phyloP scores from a whole-genome alignment of 345 rosid genomes.

The Populus simonii region DNA sequence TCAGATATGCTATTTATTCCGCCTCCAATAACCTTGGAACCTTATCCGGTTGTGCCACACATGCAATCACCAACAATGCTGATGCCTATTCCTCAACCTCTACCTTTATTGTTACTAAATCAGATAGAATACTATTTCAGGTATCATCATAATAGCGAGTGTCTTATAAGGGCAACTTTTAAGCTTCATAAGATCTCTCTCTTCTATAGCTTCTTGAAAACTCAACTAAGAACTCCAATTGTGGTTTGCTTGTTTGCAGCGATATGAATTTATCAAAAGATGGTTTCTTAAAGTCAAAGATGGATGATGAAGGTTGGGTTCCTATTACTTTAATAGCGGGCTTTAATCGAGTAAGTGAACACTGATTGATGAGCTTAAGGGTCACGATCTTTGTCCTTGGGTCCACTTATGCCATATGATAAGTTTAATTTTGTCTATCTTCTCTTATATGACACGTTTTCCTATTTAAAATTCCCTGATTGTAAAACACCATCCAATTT shows the following conservation, averaged over 20 bases:
- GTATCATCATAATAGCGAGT: constrained; percentile 16
- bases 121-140: constrained; percentile 76
- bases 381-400: not conserved
- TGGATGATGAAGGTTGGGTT: constrained; percentile 58
- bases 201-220: not conserved
- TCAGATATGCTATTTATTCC: constrained; percentile 41
- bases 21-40: constrained; percentile 41
- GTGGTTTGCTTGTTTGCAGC: constrained; percentile 35
- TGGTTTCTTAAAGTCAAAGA: constrained; percentile 46
- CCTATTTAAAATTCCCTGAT: not conserved
- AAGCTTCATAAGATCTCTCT: not conserved
- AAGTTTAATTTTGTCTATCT: not conserved
- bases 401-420: not conserved
- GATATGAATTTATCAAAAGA: constrained; percentile 52
- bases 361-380: not conserved
- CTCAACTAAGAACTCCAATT: not conserved
- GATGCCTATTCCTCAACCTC: constrained; percentile 35
- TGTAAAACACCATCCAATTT: not conserved
- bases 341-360: constrained; percentile 49
- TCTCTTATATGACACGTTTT: not conserved
- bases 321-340: constrained; percentile 47
- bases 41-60: constrained; percentile 38
- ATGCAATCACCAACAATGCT: constrained; percentile 26
- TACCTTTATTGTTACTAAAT: constrained; percentile 32
- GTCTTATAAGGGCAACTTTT: not conserved